A percentile compares a stretch with the other conserved stretches of the same genome.
Conservation (phyloP, 495 filamentous ascomycete species). For the Neurospora sp. region DNA sequence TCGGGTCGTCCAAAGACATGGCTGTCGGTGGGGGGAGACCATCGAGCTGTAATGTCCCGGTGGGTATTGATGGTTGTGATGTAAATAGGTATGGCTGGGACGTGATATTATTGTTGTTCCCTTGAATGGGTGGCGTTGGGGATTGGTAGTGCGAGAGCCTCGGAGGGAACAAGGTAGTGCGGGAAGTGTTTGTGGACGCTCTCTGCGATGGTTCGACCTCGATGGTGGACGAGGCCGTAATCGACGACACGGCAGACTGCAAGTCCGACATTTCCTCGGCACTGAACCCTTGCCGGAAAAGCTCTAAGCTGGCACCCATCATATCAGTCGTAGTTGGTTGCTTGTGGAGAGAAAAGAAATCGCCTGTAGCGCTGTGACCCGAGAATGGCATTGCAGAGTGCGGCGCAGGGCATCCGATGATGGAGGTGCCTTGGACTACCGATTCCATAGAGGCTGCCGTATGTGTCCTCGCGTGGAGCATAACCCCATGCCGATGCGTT, state of each 20-base stretch:
- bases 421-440: slow-evolving; percentile 6
- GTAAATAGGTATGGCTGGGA: slow-evolving; percentile 14
- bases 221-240: slow-evolving; percentile 12
- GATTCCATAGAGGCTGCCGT: slow-evolving; percentile 8
- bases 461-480: slow-evolving; percentile 8
- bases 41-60: neutral
- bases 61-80: slow-evolving; percentile 4
- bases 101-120: neutral
- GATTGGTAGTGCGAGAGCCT: slow-evolving; percentile 6
- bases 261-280: slow-evolving; percentile 11
- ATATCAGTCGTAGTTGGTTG: neutral
- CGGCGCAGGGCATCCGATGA: slow-evolving; percentile 3
- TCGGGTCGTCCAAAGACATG: slow-evolving; percentile 19
- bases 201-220: slow-evolving; percentile 10
- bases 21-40: slow-evolving; percentile 1
- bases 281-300: slow-evolving; percentile 16
- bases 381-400: slow-evolving; percentile 2
- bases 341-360: slow-evolving; percentile 9
- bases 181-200: slow-evolving; percentile 18
- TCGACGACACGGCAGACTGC: slow-evolving; percentile 15
- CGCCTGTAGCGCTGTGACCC: neutral
- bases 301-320: slow-evolving; percentile 9
- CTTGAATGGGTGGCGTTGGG: neutral
- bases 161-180: slow-evolving; percentile 16
- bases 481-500: neutral